Percentiles rank a stretch among this genome's conserved stretches.
phyloP scores from a whole-genome alignment of 2,329 filamentous ascomycete genomes.

The Fusarium sororula region DNA sequence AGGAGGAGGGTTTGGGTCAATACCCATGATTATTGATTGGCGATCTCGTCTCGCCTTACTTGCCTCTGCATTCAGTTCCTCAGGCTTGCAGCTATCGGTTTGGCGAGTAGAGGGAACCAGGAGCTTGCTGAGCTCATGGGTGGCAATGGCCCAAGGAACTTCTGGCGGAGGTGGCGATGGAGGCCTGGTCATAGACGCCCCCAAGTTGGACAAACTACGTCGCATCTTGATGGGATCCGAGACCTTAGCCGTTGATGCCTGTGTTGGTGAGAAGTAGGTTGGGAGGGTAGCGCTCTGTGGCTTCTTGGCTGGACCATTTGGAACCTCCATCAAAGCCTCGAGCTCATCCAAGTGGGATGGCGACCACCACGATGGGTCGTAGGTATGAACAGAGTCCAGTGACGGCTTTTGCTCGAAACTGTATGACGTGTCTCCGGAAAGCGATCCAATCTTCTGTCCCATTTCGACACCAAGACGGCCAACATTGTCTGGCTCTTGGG shows the following conservation, averaged over 20 bases:
- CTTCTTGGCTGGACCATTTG: constrained; percentile 61
- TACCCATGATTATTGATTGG: constrained; percentile 59
- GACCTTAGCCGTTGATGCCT: constrained; percentile 85
- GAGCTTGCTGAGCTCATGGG: constrained; percentile 82
- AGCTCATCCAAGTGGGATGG: constrained; percentile 71
- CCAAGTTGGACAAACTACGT: constrained; percentile 67
- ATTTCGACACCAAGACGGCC: constrained; percentile 67
- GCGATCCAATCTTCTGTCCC: constrained; percentile 59
- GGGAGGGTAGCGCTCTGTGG: constrained; percentile 66
- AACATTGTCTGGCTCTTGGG: constrained; percentile 45
- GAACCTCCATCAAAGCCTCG: constrained; percentile 66
- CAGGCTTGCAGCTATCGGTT: constrained; percentile 77
- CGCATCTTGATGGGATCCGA: constrained; percentile 73
- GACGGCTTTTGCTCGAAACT: constrained; percentile 1
- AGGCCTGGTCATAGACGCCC: constrained; percentile 50
- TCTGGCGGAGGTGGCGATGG: constrained; percentile 79
- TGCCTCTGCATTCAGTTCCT: constrained; percentile 80
- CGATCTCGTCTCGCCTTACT: constrained; percentile 71
- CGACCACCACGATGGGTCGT: constrained; percentile 80
- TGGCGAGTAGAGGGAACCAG: constrained; percentile 81
- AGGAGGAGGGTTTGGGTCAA: constrained; percentile 41
- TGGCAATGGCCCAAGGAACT: constrained; percentile 85
- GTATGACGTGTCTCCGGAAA: constrained; percentile 45
- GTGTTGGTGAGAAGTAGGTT: constrained; percentile 87
- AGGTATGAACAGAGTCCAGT: constrained; percentile 52